Evolutionary conservation across 441 rosid genomes (phyloP).

Genomic region (Aquilaria agallochum): DNA sequence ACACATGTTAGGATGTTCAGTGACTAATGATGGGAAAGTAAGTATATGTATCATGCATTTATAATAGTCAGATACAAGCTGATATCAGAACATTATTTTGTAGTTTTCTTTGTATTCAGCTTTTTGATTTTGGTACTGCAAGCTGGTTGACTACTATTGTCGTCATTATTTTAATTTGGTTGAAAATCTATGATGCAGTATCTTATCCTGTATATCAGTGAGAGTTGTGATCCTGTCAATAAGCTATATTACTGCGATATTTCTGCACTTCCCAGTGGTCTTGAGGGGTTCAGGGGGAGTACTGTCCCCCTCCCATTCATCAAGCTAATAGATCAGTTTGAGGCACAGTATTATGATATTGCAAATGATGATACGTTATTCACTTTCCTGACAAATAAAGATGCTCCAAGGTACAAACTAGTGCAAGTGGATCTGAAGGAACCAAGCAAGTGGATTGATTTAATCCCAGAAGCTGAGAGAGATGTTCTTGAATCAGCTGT

Average conservation of each 20-base stretch:
- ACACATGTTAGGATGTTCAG: conserved; percentile 41
- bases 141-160: too few species aligned
- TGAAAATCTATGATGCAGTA: conserved; percentile 47
- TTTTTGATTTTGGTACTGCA: background rate
- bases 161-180: background rate
- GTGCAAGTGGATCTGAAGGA: conserved; percentile 79
- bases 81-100: background rate
- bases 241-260: conserved; percentile 82
- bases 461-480: conserved; percentile 68
- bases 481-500: conserved; percentile 78
- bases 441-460: conserved; percentile 72
- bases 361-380: conserved; percentile 82
- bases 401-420: conserved; percentile 83
- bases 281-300: conserved; percentile 63
- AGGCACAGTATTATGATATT: conserved; percentile 54
- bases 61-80: background rate
- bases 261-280: conserved; percentile 63
- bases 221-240: conserved; percentile 85
- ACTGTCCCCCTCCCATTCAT: conserved; percentile 58
- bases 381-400: conserved; percentile 82
- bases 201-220: conserved; percentile 50
- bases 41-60: background rate
- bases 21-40: conserved; percentile 91
- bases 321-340: conserved; percentile 71
- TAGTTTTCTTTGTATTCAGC: background rate